Conservation (phyloP, 2,329 filamentous ascomycete species). For the Graphilbum fragrans region DNA sequence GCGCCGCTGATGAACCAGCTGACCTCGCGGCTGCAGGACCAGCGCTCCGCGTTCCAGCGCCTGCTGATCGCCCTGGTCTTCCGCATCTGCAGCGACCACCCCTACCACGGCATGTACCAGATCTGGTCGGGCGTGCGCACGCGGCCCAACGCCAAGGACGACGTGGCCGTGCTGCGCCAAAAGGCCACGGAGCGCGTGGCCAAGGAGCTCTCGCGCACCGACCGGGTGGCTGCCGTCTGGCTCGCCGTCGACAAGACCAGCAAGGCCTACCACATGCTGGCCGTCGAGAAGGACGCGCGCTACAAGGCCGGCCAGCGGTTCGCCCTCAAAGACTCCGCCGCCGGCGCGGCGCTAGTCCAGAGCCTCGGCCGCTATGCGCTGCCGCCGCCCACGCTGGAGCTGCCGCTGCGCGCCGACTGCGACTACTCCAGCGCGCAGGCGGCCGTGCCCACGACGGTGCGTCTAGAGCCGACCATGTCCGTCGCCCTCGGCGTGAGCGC, state of each 20-base stretch:
- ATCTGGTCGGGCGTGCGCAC: slow-evolving; percentile 74
- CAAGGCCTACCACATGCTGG: slow-evolving; percentile 51
- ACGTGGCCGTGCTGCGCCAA: slow-evolving; percentile 60
- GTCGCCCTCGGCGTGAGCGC: slow-evolving; percentile 86
- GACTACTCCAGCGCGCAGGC: slow-evolving; percentile 76
- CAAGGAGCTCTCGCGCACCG: slow-evolving; percentile 43
- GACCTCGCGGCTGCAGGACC: slow-evolving; percentile 76
- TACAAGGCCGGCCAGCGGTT: slow-evolving; percentile 58
- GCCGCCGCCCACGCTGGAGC: slow-evolving; percentile 80
- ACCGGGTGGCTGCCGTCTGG: slow-evolving; percentile 47
- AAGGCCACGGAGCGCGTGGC: slow-evolving; percentile 60
- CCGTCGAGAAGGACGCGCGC: slow-evolving; percentile 50
- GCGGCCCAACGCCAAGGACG: slow-evolving; percentile 58
- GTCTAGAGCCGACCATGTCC: slow-evolving; percentile 62
- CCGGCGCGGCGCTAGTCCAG: slow-evolving; percentile 50
- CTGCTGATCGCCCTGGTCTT: slow-evolving; percentile 63
- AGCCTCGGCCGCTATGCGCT: slow-evolving; percentile 55
- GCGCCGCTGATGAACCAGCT: slow-evolving; percentile 90
- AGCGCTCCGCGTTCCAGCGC: slow-evolving; percentile 59
- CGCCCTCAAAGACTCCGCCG: slow-evolving; percentile 39
- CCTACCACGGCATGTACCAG: slow-evolving; percentile 94
- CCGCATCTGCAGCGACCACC: slow-evolving; percentile 83
- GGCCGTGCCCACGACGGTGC: slow-evolving; percentile 58
- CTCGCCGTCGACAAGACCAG: slow-evolving; percentile 61
- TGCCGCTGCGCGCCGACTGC: slow-evolving; percentile 59